Percentiles rank a stretch among this genome's conserved stretches.
Evolutionary conservation across 2,329 filamentous ascomycete genomes (phyloP).

Genomic region (Botrytis byssoidea): DNA sequence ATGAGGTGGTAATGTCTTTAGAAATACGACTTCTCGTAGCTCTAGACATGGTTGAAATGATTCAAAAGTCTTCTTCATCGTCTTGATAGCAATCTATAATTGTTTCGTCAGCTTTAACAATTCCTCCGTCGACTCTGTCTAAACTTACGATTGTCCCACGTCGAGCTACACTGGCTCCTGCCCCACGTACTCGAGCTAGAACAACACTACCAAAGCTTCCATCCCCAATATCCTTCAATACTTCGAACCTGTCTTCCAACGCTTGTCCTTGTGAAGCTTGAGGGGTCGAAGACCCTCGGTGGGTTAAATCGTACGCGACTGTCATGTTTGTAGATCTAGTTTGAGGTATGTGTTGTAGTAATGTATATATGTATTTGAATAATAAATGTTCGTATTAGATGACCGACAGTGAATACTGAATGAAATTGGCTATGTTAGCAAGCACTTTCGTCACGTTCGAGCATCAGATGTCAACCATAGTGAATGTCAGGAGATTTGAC

Average conservation of each 20-base stretch:
- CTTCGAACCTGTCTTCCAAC: constrained; percentile 92
- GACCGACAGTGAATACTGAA: constrained; percentile 24
- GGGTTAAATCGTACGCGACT: constrained; percentile 69
- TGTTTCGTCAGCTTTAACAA: constrained; percentile 24
- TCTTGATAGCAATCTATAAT: constrained; percentile 91
- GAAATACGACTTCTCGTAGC: constrained; percentile 93
- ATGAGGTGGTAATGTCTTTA: constrained; percentile 83
- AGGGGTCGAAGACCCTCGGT: constrained; percentile 61
- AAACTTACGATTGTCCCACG: constrained; percentile 84
- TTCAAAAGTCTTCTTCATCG: constrained; percentile 99
- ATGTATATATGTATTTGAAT: constrained; percentile 14
- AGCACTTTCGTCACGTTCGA: neutral
- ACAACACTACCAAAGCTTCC: constrained; percentile 97
- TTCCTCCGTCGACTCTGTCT: constrained; percentile 9
- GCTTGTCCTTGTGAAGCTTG: constrained; percentile 49
- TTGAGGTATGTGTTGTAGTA: neutral
- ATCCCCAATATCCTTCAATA: constrained; percentile 97
- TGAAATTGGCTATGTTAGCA: constrained; percentile 12
- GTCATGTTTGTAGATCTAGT: constrained; percentile 60
- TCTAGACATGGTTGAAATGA: constrained; percentile 88
- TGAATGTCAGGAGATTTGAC: constrained; percentile 6
- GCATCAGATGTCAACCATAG: neutral
- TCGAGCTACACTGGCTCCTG: constrained; percentile 83
- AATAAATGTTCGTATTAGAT: constrained; percentile 13
- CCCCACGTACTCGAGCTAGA: constrained; percentile 85